Percentiles rank a stretch among this genome's conserved stretches.
phyloP scores from a whole-genome alignment of 768 basidiomycete genomes.

The Zangia roseola region DNA sequence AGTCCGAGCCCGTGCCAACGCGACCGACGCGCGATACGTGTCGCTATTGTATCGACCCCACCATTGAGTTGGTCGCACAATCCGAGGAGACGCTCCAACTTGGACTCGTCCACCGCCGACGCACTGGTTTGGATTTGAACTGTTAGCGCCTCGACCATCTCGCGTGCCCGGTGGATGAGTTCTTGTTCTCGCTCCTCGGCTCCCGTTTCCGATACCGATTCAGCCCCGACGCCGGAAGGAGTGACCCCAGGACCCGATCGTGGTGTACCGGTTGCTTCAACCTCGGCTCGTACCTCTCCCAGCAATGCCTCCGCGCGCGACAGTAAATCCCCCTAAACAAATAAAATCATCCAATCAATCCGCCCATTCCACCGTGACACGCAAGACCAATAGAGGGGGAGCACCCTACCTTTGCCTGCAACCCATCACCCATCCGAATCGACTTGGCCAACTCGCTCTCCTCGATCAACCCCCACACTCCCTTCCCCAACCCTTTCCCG shows the following conservation, averaged over 20 bases:
- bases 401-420: conserved; percentile 47
- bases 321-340: conserved; percentile 8
- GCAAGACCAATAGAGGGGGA: background rate
- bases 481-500: conserved; percentile 60
- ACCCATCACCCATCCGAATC: conserved; percentile 48
- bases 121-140: conserved; percentile 45
- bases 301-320: conserved; percentile 44
- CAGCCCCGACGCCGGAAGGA: background rate
- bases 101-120: conserved; percentile 50
- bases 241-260: background rate
- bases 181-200: conserved; percentile 37
- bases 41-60: conserved; percentile 49
- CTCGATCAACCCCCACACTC: conserved; percentile 84
- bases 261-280: background rate
- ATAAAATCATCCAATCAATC: background rate
- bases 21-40: conserved; percentile 38
- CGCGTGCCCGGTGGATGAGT: conserved; percentile 48
- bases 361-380: background rate
- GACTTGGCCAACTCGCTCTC: conserved; percentile 78
- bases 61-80: conserved; percentile 71
- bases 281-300: conserved; percentile 34
- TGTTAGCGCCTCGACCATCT: conserved; percentile 51
- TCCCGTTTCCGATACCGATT: background rate
- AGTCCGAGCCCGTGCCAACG: conserved; percentile 47
- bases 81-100: conserved; percentile 64